These are phyloP conservation scores for Colletotrichum liriopes DNA, from an alignment of 2,329 filamentous ascomycete species.

Conservation along the genomic window DNA sequence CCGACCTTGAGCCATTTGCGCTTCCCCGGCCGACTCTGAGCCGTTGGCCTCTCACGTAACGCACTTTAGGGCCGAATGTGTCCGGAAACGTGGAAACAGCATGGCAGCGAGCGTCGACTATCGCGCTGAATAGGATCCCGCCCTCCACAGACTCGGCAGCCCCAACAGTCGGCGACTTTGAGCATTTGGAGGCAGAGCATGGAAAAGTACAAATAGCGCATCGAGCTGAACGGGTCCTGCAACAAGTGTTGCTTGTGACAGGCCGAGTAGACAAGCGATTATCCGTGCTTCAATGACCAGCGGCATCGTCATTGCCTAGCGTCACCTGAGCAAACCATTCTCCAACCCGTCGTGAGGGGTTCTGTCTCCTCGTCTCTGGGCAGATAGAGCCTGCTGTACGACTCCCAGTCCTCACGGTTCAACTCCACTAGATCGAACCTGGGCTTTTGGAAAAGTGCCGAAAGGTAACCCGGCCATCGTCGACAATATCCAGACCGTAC, in stretches of 20 bases:
- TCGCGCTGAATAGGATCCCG: too few species aligned
- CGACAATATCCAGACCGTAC: too few species aligned
- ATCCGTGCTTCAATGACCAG: background rate
- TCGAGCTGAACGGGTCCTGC: too few species aligned
- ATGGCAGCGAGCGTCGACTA: too few species aligned
- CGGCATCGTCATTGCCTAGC: constrained; percentile 13
- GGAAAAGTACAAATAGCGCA: too few species aligned
- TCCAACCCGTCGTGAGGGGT: constrained; percentile 2
- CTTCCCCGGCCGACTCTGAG: background rate
- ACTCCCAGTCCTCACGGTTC: background rate
- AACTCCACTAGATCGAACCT: background rate
- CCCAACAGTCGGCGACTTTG: too few species aligned
- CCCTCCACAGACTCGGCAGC: background rate
- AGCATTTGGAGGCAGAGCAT: too few species aligned
- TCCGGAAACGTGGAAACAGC: background rate
- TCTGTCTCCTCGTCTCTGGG: background rate
- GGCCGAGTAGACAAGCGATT: constrained; percentile 1
- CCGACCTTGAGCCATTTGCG: constrained; percentile 11
- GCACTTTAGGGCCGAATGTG: background rate
- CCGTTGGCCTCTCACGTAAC: background rate
- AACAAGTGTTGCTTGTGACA: too few species aligned
- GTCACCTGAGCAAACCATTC: background rate
- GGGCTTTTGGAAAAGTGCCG: background rate
- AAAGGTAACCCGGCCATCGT: background rate
- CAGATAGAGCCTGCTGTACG: background rate